Evolutionary conservation across 345 rosid genomes (phyloP), one percentile per base, ranked within the genome.

Genomic region (Hypericum androsaemum): DNA sequence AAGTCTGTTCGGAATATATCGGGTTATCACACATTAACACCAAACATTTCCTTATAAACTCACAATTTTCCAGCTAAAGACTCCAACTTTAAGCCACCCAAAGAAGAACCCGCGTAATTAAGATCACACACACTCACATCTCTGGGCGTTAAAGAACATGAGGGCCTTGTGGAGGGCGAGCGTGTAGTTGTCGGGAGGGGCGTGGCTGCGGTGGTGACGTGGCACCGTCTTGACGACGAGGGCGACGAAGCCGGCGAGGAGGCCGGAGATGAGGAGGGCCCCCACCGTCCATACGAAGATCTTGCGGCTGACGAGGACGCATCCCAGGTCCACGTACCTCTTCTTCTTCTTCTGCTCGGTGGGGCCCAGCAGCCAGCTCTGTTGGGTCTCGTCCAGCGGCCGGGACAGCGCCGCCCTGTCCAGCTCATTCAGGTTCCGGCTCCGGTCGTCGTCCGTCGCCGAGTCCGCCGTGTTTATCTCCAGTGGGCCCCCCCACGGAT

Each of bases 401-500:
- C 97, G 69, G 7, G 79, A 73, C 67, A 88, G 79, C 4, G 98
- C 97, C 0, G 96, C 97, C 32, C 84, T 69, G 60, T 92, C 98
- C 6, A 78, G 53, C 61, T 88, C 98, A 67, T 81, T 80, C 2
- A 90, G 69, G 68, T 90, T 90, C 63, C 98, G 68, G 56, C 95
- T 92, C 58, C 94, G 63, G 58, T 88, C 98, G 53, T 88, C 95
- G 77, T 88, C 97, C 39, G 98, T 88, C 57, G 98, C 98, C 0
- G 98, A 92, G 67, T 92, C 98, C 10, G 88, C 80, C 0, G 90
- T 48, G 76, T 86, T 80, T 44, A 92, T 92, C 81, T 92, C 98
- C 59, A 92, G 73, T 0, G 98, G 89, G 4, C 96, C 98, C 0
- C 98, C 94, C 98, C 98, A 92, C 3, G 95, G 96, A 75, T 92